Base-by-base conservation (phyloP, 177 flowering plant species). In the Tripterygium wilfordii region DNA sequence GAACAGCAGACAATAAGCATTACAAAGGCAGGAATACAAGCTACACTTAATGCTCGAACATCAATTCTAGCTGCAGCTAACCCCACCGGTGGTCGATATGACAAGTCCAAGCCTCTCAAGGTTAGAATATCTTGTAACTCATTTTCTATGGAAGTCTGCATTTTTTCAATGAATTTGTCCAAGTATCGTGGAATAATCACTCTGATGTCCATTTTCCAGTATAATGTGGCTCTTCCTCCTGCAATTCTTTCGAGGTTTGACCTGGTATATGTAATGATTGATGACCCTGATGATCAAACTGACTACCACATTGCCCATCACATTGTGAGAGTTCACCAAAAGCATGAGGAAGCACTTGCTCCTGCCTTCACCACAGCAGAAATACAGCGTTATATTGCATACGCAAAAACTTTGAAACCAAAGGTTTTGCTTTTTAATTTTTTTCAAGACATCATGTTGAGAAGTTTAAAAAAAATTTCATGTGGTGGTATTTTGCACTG, bases 1-100 rank as follows among this genome's bases (percentile, higher is more conserved):
- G 98, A 89, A 51, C 98, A 92, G 50, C 98, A 88, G 69, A 92
- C 98, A 4, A 86, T 92, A 64, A 88, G 96, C 74, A 92, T 92
- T 41, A 89, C 96, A 40, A 92, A 92, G 74, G 98, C 96, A 23
- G 98, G 98, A 46, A 88, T 86, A 60, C 96, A 88, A 57, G 98
- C 98, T 15, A 88, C 98, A 25, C 61, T 92, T 21, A 92, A 92
- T 76, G 98, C 98, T 18, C 70, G 98, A 54, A 86, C 98, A 56
- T 84, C 96, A 52, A 84, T 92, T 50, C 68, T 92, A 57, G 98
- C 98, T 49, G 96, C 96, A 27, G 98, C 98, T 53, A 92, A 92
- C 42, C 98, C 98, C 23, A 61, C 91, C 41, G 96, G 98, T 10
- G 98, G 97, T 7, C 96, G 96, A 20, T 92, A 92, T 64, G 96